Conservation (phyloP, 164 flowering plant genomes). For the Umbilicus rupestris region DNA sequence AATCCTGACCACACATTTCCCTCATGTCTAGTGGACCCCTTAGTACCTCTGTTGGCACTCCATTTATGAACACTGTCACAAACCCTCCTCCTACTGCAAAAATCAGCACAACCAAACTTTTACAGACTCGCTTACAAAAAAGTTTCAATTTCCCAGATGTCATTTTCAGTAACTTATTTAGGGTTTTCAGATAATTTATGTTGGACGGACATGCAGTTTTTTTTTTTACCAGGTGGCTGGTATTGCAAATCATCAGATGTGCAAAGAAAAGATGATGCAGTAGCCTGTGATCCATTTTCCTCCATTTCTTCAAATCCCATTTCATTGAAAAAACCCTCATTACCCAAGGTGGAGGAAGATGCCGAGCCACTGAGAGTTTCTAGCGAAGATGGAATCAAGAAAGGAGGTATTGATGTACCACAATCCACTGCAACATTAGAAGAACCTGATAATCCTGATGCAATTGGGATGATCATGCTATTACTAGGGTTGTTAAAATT, state of each 20-base stretch:
- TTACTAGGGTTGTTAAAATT: neutral
- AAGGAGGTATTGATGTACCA: neutral
- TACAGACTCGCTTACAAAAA: neutral
- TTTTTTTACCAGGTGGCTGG: neutral
- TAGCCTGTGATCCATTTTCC: neutral
- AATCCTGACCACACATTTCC: conserved; percentile 67
- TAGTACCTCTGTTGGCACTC: conserved; percentile 61
- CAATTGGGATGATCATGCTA: neutral
- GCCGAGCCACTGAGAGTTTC: neutral
- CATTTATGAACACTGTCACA: conserved; percentile 76
- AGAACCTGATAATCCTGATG: neutral
- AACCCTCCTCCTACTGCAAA: conserved; percentile 27
- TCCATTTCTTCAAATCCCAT: neutral
- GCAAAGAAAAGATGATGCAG: neutral
- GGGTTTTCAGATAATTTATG: neutral
- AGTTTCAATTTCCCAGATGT: neutral
- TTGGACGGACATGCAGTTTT: neutral
- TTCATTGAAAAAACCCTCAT: neutral
- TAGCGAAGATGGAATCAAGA: neutral
- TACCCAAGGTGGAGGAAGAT: neutral
- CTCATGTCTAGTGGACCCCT: conserved; percentile 60
- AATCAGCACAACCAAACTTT: neutral
- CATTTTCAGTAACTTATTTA: neutral
- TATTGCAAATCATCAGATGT: neutral
- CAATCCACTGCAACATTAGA: neutral